These are phyloP conservation scores for Bremia lactucae DNA, from an alignment of 352 stramenopile genomes.

Conservation along the genomic window DNA sequence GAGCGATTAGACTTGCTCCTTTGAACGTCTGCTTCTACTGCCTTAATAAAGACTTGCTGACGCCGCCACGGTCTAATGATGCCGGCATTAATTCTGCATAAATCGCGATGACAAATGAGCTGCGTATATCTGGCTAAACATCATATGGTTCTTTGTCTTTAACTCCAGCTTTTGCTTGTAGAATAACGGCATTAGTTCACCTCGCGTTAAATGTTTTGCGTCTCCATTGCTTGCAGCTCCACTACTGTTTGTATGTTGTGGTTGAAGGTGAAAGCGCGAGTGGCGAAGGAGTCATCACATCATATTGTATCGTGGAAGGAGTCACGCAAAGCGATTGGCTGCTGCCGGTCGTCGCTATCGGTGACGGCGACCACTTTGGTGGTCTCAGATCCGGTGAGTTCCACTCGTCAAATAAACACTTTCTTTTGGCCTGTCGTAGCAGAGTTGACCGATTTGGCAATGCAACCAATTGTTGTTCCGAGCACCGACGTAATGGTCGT, in stretches of 20 bases:
- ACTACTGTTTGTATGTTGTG: slow-evolving; percentile 4
- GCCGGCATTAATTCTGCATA: too few species aligned
- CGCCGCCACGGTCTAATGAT: slow-evolving; percentile 25
- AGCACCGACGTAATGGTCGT: slow-evolving; percentile 1
- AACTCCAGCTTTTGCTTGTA: too few species aligned
- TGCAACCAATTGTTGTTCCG: slow-evolving; percentile 4
- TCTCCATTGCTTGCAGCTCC: slow-evolving; percentile 9
- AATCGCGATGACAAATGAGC: not conserved
- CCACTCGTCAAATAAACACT: slow-evolving; percentile 4
- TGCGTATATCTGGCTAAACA: not conserved
- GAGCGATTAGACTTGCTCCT: not conserved
- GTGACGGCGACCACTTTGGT: slow-evolving; percentile 22
- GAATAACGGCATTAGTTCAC: too few species aligned
- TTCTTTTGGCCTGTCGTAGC: slow-evolving; percentile 8
- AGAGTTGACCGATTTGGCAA: slow-evolving; percentile 10
- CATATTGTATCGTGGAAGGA: slow-evolving; percentile 6
- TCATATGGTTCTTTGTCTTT: not conserved
- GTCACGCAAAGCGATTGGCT: slow-evolving; percentile 6
- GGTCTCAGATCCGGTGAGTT: slow-evolving; percentile 8
- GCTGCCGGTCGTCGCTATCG: slow-evolving; percentile 8
- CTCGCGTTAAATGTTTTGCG: not conserved
- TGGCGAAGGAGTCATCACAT: slow-evolving; percentile 11
- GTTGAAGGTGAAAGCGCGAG: slow-evolving; percentile 5
- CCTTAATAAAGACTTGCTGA: slow-evolving; percentile 41
- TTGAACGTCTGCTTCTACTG: slow-evolving; percentile 36